Evolutionary conservation across 306 rosid genomes (phyloP).

Genomic region (Prosopis cineraria): DNA sequence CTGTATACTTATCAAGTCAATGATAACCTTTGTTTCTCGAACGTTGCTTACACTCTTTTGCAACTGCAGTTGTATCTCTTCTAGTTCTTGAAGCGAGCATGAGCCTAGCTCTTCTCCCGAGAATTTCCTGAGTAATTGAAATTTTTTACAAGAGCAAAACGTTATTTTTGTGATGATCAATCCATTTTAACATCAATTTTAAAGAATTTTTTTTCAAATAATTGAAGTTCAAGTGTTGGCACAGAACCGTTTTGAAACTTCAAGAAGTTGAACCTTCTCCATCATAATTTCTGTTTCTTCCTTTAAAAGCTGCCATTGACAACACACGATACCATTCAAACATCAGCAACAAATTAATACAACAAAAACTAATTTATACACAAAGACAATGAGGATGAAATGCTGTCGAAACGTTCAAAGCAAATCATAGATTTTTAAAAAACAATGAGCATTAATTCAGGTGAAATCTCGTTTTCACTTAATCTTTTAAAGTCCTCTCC

Average conservation of each 20-base stretch:
- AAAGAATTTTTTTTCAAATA: not conserved
- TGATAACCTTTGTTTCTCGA: slow-evolving; percentile 79
- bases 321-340: too few relatives aligned
- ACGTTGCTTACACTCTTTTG: slow-evolving; percentile 63
- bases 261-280: slow-evolving; percentile 79
- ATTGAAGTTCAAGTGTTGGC: not conserved
- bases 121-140: slow-evolving; percentile 56
- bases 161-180: not conserved
- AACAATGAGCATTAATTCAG: not conserved
- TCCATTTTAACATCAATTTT: not conserved
- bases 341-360: too few relatives aligned
- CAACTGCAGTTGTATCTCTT: slow-evolving; percentile 67
- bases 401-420: too few relatives aligned
- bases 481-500: too few relatives aligned
- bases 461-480: not conserved
- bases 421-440: not conserved
- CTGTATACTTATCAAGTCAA: not conserved
- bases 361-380: too few relatives aligned
- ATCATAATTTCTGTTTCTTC: slow-evolving; percentile 69
- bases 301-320: slow-evolving; percentile 60
- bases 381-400: too few relatives aligned
- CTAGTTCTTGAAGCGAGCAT: slow-evolving; percentile 71
- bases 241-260: slow-evolving; percentile 70
- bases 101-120: slow-evolving; percentile 75
- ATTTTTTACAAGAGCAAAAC: slow-evolving; percentile 2